These are phyloP conservation scores for Venturia pyrina DNA, from an alignment of 2,329 filamentous ascomycete genomes.

Conservation along the genomic window DNA sequence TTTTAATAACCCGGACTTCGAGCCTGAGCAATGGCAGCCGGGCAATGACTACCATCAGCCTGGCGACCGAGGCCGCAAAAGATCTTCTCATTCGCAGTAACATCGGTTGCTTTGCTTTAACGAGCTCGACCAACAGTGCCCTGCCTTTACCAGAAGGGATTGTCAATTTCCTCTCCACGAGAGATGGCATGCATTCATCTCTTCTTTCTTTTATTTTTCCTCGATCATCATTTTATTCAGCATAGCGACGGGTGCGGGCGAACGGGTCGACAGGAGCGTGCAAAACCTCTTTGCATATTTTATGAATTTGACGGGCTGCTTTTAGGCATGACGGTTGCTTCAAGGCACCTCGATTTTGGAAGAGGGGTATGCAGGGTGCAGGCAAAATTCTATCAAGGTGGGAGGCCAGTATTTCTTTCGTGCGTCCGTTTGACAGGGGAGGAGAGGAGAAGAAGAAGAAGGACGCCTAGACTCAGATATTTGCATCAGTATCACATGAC, in stretches of 20 bases:
- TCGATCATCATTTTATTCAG: neutral
- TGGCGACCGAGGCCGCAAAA: conserved; percentile 27
- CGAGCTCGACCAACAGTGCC: neutral
- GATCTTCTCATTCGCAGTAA: conserved; percentile 18
- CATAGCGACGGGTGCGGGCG: conserved; percentile 9
- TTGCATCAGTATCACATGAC: conserved; percentile 12
- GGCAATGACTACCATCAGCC: conserved; percentile 34
- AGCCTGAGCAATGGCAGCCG: conserved; percentile 42
- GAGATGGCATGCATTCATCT: neutral
- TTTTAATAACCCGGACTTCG: conserved; percentile 42
- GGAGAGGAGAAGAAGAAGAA: neutral
- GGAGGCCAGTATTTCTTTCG: neutral
- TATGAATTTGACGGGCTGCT: neutral
- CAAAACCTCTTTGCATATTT: neutral
- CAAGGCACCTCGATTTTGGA: neutral
- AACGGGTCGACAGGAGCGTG: neutral
- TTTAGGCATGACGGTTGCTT: neutral
- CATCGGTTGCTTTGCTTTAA: neutral
- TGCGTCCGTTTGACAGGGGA: neutral
- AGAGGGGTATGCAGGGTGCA: neutral
- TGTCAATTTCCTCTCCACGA: neutral
- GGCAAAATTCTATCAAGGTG: neutral
- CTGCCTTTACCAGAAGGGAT: neutral
- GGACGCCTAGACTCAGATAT: conserved; percentile 7
- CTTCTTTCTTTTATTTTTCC: neutral